Base-by-base conservation (phyloP, 306 rosid genomes). In the Cicer judaicum region DNA sequence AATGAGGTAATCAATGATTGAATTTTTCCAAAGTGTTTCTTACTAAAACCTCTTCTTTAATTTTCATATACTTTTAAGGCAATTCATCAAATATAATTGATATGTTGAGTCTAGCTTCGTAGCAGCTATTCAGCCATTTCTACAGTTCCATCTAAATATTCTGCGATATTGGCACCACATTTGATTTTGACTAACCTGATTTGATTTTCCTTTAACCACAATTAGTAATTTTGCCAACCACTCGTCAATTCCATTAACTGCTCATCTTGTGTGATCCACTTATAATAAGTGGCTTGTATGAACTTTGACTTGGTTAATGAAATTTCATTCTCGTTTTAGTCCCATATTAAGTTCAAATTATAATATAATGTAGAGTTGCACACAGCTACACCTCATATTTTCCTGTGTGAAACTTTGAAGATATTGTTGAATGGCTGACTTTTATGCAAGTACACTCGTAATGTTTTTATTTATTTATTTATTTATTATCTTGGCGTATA, bases 1-100 rank as follows among this genome's bases (percentile, higher is more conserved):
- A 93, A 90, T 69, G 98, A 93, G 98, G 98, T 93, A 87, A 62
- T 57, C 48, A 61, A 52, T 80, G 68, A 21, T 52, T 42, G 39
- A 63, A 43, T 77, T 18, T 77, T 68, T 70, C 18, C 36, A 34
- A 62, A 75, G 65, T 73, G 44, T 56, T 29, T 79, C 53, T 66
- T 65, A 53, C 24, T 40, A 43, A 64, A 75, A 4, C 41, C 13
- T 63, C 36, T 36, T 73, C 67, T 13, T 38, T 36, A 62, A 44
- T 59, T 80, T 57, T 47, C 34, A 48, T 59, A 41, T 68, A 55
- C 43, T 74, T 57, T 47, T 40, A 68, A 14, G 48, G 73, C 40
- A 36, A 18, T 63, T 63, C 16, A 18, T 34, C 18, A 49, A n/a
- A 43, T 52, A 49, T 75, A 74, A 24, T 69, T 14, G 7, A 60